phyloP scores from a whole-genome alignment of 176 grass and related monocot species.

The Oryza brachyantha region DNA sequence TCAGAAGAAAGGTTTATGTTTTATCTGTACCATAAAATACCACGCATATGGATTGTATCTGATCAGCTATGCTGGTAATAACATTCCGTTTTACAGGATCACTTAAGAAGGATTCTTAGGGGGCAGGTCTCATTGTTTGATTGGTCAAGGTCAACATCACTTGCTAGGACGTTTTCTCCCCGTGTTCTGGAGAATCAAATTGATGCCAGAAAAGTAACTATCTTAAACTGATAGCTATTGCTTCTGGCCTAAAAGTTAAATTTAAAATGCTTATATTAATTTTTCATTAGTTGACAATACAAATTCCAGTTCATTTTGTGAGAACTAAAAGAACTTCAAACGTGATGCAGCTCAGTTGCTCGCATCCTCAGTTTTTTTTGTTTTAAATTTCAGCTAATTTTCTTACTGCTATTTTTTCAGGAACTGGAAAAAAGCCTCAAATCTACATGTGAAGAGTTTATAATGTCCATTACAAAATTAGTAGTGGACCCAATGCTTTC shows the following conservation, averaged over 20 bases:
- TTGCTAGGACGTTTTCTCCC: conserved; percentile 88
- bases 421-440: conserved; percentile 95
- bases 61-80: conserved; percentile 7
- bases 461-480: conserved; percentile 96
- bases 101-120: conserved; percentile 96
- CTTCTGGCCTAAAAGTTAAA: background rate
- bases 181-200: conserved; percentile 88
- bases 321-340: conserved; percentile 5
- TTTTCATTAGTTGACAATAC: conserved; percentile 5
- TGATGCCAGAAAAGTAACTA: conserved; percentile 86
- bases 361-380: conserved; percentile 5
- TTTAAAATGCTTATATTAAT: background rate
- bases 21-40: background rate
- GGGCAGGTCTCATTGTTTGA: conserved; percentile 97
- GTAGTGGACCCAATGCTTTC: conserved; percentile 97
- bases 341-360: conserved; percentile 5
- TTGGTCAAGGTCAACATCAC: conserved; percentile 92
- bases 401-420: conserved; percentile 40
- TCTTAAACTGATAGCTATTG: conserved; percentile 3
- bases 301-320: conserved; percentile 22
- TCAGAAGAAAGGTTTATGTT: conserved; percentile 11
- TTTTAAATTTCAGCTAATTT: conserved; percentile 19
- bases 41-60: background rate
- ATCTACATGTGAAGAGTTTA: conserved; percentile 95
- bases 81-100: conserved; percentile 62